Evolutionary conservation across 371 early-diverging fungal genomes (phyloP).

Genomic region (Sporodiniella umbellata): DNA sequence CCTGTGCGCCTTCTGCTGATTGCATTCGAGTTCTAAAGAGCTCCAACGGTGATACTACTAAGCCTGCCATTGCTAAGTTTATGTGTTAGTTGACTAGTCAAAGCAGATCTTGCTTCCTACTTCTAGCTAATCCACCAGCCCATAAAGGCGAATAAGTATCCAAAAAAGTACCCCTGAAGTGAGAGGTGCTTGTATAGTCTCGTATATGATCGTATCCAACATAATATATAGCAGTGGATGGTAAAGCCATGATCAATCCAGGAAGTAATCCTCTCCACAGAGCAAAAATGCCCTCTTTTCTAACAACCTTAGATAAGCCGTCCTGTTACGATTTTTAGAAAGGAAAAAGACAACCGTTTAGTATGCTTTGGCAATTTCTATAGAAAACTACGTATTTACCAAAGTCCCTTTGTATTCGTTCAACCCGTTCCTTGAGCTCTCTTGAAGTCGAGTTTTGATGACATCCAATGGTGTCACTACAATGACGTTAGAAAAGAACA

Average conservation of each 20-base stretch:
- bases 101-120: slow-evolving; percentile 34
- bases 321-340: too few species aligned
- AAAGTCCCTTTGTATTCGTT: slow-evolving; percentile 28
- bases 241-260: slow-evolving; percentile 85
- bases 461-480: slow-evolving; percentile 92
- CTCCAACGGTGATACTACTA: slow-evolving; percentile 88
- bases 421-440: slow-evolving; percentile 38
- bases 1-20: slow-evolving; percentile 52
- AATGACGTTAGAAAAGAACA: slow-evolving; percentile 64
- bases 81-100: background rate
- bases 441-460: slow-evolving; percentile 90
- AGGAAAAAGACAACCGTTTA: too few species aligned
- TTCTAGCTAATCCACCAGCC: slow-evolving; percentile 83
- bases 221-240: slow-evolving; percentile 93
- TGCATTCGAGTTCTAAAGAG: slow-evolving; percentile 92
- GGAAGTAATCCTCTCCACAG: slow-evolving; percentile 92
- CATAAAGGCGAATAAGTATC: slow-evolving; percentile 63
- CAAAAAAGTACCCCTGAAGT: slow-evolving; percentile 23
- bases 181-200: slow-evolving; percentile 34
- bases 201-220: slow-evolving; percentile 91
- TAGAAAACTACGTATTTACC: slow-evolving; percentile 13
- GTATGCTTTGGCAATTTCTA: too few species aligned
- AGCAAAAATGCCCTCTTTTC: slow-evolving; percentile 74
- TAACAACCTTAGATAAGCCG: slow-evolving; percentile 76
- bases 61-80: slow-evolving; percentile 65